Evolutionary conservation across 2,329 filamentous ascomycete genomes (phyloP), one percentile per base, ranked within the genome.

Genomic region (Helicocarpus griseus): DNA sequence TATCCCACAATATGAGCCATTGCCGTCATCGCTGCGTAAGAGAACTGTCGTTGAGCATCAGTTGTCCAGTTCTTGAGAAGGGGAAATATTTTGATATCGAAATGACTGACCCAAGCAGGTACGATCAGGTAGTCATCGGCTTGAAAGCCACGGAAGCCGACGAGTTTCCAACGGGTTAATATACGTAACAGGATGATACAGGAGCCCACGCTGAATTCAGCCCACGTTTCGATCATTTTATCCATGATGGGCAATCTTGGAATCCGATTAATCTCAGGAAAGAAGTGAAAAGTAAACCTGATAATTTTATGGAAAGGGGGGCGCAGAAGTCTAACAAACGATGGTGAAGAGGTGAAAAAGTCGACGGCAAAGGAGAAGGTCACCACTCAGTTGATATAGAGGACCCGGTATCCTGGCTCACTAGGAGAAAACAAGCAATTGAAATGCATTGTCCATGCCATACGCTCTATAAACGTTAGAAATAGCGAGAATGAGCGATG

Each of bases 101-200:
- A 9, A 36, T 24, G 13, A 54, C 57, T 57, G 43, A 63, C 65
- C 60, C 60, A 64, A 7, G 61, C 60, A 29, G 65, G 57, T 24
- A 60, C 50, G 3, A 70, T 59, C 0, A 69, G 35, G 11, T 68
- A 65, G 43, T 71, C 69, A 48, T 71, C 69, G 14, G 56, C 56
- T 13, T 65, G 57, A 26, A 63, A 69, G 8, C 62, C 61, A 4
- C 57, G 55, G 4, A 63, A 49, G 1, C 68, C 68, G 1, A 68
- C 67, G 47, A 69, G 54, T 26, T 60, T 63, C 1, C 60, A 64
- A 2, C 69, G 61, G 22, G 61, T 64, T 36, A 67, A 64, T 1
- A 67, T 53, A 11, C 68, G 59, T 7, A 62, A 51, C 4, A 58
- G 59, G 21, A 71, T 68, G 46, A 64, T 60, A 0, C 61, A 13